A percentile compares a stretch with the other conserved stretches of the same genome.
These are phyloP conservation scores for Boletus subcaerulescens DNA, from an alignment of 768 basidiomycete genomes.

Conservation along the genomic window DNA sequence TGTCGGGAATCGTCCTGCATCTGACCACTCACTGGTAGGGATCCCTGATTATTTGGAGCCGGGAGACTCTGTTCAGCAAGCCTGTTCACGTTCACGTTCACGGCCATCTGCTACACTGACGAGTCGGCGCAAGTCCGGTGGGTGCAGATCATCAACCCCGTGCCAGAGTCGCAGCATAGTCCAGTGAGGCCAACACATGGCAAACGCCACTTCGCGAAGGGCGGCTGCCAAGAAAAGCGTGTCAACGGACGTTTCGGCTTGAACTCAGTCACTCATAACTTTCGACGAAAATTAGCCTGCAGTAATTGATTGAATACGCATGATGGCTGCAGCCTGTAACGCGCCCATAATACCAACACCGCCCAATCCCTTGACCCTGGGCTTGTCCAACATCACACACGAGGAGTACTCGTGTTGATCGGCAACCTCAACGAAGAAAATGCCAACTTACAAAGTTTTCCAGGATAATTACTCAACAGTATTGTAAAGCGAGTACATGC, in stretches of 20 bases:
- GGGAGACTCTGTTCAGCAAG: neutral
- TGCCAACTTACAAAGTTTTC: neutral
- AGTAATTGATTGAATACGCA: too few species aligned
- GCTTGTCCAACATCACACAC: constrained; percentile 1
- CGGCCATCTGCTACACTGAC: neutral
- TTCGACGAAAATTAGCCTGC: too few species aligned
- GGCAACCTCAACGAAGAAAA: neutral
- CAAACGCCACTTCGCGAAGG: neutral
- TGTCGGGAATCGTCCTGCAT: neutral
- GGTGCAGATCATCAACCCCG: neutral
- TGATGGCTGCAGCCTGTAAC: neutral
- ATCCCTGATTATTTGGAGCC: neutral
- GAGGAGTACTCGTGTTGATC: constrained; percentile 20
- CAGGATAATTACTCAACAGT: neutral
- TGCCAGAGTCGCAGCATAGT: neutral
- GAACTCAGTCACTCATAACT: too few species aligned
- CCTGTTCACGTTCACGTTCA: constrained; percentile 1
- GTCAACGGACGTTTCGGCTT: neutral
- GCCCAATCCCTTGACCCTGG: constrained; percentile 7
- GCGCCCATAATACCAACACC: neutral
- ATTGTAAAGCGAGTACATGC: neutral
- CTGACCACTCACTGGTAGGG: constrained; percentile 2
- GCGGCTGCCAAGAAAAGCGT: neutral
- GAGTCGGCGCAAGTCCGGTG: neutral
- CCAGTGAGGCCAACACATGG: constrained; percentile 3